Percentiles rank a stretch among this genome's conserved stretches.
Conservation (phyloP, 2,329 filamentous ascomycete genomes). For the Hymenoscyphus repandus region DNA sequence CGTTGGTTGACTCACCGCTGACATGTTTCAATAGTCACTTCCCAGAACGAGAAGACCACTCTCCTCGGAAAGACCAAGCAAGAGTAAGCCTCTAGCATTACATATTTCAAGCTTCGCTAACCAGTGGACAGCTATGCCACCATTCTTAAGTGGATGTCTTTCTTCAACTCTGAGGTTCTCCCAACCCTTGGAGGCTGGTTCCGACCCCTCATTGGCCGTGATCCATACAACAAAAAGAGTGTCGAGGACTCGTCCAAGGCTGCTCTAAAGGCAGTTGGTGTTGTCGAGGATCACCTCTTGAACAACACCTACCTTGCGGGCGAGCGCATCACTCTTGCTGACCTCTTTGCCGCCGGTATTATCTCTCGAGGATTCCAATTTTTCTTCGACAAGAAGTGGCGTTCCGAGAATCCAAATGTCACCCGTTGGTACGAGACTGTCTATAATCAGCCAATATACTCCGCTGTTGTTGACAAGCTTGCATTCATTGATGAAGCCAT, state of each 20-base stretch:
- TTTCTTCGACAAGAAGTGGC: conserved; percentile 91
- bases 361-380: conserved; percentile 84
- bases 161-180: conserved; percentile 85
- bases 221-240: conserved; percentile 96
- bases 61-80: conserved; percentile 99
- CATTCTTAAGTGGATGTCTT: conserved; percentile 98
- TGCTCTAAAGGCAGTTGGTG: conserved; percentile 60
- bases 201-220: conserved; percentile 74
- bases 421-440: conserved; percentile 95
- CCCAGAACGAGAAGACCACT: conserved; percentile 99
- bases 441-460: conserved; percentile 87
- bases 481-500: conserved; percentile 75
- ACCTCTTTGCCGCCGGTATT: conserved; percentile 77
- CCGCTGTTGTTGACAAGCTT: conserved; percentile 68
- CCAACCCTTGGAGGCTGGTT: conserved; percentile 72
- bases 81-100: conserved; percentile 56
- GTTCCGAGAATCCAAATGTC: conserved; percentile 74
- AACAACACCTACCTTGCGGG: conserved; percentile 96
- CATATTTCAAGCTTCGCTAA: conserved; percentile 21
- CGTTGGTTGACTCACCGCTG: conserved; percentile 14
- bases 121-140: conserved; percentile 65
- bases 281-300: conserved; percentile 82
- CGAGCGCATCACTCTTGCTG: conserved; percentile 95
- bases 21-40: conserved; percentile 64
- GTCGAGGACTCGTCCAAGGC: conserved; percentile 75